Percentiles rank a stretch among this genome's conserved stretches.
Conservation (phyloP, 768 basidiomycete genomes). For the Lactarius deliciosus region DNA sequence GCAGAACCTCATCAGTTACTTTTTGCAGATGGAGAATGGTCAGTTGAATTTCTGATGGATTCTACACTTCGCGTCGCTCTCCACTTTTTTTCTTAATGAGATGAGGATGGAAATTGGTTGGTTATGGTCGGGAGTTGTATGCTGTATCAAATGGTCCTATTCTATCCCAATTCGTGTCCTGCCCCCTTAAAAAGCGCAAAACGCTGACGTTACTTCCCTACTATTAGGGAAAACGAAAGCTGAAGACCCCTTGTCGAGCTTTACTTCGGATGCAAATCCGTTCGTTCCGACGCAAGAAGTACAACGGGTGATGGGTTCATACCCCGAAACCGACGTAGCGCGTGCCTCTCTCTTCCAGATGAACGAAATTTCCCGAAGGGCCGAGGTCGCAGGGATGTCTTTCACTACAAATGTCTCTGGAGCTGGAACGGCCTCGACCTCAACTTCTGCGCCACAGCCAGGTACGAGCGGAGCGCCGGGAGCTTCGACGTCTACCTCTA, state of each 20-base stretch:
- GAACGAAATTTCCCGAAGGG: slow-evolving; percentile 73
- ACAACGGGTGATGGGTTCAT: slow-evolving; percentile 50
- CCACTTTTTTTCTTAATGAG: not conserved
- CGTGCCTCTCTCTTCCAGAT: slow-evolving; percentile 71
- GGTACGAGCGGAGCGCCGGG: slow-evolving; percentile 18
- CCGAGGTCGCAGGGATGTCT: slow-evolving; percentile 45
- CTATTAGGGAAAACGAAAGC: slow-evolving; percentile 38
- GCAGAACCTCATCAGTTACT: slow-evolving; percentile 79
- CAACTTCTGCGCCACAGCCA: slow-evolving; percentile 29
- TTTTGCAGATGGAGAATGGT: slow-evolving; percentile 68
- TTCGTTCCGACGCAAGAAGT: slow-evolving; percentile 61
- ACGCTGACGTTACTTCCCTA: slow-evolving; percentile 27
- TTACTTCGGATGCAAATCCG: slow-evolving; percentile 40
- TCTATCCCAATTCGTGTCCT: slow-evolving; percentile 39
- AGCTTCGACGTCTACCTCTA: slow-evolving; percentile 22
- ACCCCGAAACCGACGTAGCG: slow-evolving; percentile 58
- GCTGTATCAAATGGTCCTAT: slow-evolving; percentile 24
- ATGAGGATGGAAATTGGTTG: slow-evolving; percentile 16
- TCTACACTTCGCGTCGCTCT: slow-evolving; percentile 1
- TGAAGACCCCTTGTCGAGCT: slow-evolving; percentile 32
- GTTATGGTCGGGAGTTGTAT: slow-evolving; percentile 15
- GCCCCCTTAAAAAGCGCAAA: slow-evolving; percentile 28
- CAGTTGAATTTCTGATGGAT: slow-evolving; percentile 36
- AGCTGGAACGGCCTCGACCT: slow-evolving; percentile 18
- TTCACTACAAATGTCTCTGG: slow-evolving; percentile 31